A percentile compares a stretch with the other conserved stretches of the same genome.
phyloP scores from a whole-genome alignment of 2,329 filamentous ascomycete genomes.

The Monilinia fructicola region DNA sequence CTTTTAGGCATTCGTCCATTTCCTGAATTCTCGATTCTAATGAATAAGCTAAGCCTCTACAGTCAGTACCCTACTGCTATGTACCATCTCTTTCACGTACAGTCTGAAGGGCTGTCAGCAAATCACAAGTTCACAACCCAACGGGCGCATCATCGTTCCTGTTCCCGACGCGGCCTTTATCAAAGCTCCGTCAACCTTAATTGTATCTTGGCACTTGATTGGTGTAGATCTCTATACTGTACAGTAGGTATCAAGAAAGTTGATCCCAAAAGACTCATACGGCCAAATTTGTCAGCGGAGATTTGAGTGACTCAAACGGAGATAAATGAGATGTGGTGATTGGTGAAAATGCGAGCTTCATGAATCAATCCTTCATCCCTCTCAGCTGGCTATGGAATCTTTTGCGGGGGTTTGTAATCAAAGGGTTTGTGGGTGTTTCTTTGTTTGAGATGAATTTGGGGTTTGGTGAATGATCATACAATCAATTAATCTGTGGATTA shows the following conservation, averaged over 20 bases:
- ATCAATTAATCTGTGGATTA: background rate
- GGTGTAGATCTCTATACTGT: background rate
- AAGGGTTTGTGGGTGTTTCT: background rate
- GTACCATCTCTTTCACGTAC: no score
- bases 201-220: background rate
- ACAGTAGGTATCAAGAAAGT: no score
- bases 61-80: no score
- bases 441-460: background rate
- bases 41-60: background rate
- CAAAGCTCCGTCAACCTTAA: conserved; percentile 16
- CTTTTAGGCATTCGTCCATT: background rate
- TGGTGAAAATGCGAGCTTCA: conserved; percentile 1
- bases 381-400: no score
- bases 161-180: conserved; percentile 6
- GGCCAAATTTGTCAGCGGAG: background rate
- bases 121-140: background rate
- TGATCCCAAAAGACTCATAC: background rate
- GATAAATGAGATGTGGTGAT: conserved; percentile 10
- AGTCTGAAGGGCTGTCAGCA: background rate
- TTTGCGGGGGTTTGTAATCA: background rate
- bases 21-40: background rate
- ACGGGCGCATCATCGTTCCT: background rate
- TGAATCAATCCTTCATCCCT: background rate
- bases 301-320: conserved; percentile 9
- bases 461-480: background rate